Evolutionary conservation across 108 stramenopile species (phyloP).

Genomic region (Pseudonitzschia delicatissima): DNA sequence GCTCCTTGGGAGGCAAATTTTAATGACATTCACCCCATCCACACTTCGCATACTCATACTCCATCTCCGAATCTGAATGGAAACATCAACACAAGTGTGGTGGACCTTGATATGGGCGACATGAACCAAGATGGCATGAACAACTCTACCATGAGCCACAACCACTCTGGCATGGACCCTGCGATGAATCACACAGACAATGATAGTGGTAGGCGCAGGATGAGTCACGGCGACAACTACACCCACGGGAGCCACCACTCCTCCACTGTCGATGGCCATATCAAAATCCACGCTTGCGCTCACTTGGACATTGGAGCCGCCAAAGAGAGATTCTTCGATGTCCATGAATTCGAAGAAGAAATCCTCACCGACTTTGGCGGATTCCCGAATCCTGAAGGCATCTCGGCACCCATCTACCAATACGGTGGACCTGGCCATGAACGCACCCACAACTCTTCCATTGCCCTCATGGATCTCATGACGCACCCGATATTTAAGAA

Average conservation of each 20-base stretch:
- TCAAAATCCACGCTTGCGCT: not conserved
- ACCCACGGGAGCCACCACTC: too few species aligned
- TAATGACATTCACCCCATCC: not conserved
- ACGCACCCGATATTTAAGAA: conserved; percentile 23
- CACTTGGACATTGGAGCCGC: not conserved
- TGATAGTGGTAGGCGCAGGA: too few species aligned
- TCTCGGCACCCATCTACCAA: conserved; percentile 18
- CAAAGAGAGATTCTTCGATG: conserved; percentile 10
- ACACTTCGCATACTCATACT: not conserved
- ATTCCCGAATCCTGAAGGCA: not conserved
- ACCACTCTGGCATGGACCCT: not conserved
- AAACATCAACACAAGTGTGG: not conserved
- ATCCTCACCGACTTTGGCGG: conserved; percentile 1
- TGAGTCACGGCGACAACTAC: not conserved
- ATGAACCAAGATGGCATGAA: not conserved
- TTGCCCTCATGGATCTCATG: conserved; percentile 18
- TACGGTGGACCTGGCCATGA: conserved; percentile 6
- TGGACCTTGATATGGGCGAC: not conserved
- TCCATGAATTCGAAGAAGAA: conserved; percentile 12
- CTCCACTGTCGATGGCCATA: not conserved
- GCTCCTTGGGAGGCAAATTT: not conserved
- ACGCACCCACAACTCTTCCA: not conserved
- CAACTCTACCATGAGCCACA: not conserved
- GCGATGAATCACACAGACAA: not conserved
- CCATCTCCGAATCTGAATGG: too few species aligned